Evolutionary conservation across 2,329 filamentous ascomycete genomes (phyloP).

Genomic region (Apiospora marii): DNA sequence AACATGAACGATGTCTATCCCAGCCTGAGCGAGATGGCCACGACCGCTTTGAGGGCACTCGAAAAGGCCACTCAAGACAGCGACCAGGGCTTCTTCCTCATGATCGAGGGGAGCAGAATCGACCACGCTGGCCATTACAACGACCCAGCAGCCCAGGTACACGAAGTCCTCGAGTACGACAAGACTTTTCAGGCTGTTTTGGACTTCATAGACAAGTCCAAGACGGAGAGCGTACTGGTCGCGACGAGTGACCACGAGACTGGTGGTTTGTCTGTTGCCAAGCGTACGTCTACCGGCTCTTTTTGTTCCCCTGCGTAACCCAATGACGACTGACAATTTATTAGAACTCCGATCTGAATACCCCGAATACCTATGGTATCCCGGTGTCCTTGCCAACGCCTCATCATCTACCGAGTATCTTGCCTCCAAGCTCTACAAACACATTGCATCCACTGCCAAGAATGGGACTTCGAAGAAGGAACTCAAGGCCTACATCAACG

Average conservation of each 20-base stretch:
- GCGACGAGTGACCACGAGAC: constrained; percentile 97
- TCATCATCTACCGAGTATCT: constrained; percentile 82
- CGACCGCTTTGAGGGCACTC: constrained; percentile 80
- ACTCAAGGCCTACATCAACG: constrained; percentile 69
- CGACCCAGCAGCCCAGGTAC: constrained; percentile 83
- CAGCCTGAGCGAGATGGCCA: constrained; percentile 89
- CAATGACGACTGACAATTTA: constrained; percentile 22
- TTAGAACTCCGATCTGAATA: constrained; percentile 58
- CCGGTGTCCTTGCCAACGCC: constrained; percentile 75
- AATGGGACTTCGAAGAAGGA: constrained; percentile 42
- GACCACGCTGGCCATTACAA: constrained; percentile 93
- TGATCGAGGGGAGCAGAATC: constrained; percentile 97
- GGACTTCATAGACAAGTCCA: constrained; percentile 80
- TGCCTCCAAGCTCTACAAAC: constrained; percentile 65
- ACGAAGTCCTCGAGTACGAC: constrained; percentile 96
- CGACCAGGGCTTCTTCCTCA: constrained; percentile 95
- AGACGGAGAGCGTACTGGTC: constrained; percentile 81
- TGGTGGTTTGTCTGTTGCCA: constrained; percentile 82
- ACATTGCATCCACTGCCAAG: constrained; percentile 55
- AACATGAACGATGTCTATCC: constrained; percentile 83
- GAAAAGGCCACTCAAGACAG: constrained; percentile 82
- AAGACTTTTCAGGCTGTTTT: constrained; percentile 82
- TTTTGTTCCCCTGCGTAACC: constrained; percentile 25
- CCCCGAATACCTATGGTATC: constrained; percentile 79
- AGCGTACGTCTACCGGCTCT: constrained; percentile 59